A percentile compares a stretch with the other conserved stretches of the same genome.
phyloP scores from a whole-genome alignment of 495 filamentous ascomycete species.

The Penicillium paradoxum region DNA sequence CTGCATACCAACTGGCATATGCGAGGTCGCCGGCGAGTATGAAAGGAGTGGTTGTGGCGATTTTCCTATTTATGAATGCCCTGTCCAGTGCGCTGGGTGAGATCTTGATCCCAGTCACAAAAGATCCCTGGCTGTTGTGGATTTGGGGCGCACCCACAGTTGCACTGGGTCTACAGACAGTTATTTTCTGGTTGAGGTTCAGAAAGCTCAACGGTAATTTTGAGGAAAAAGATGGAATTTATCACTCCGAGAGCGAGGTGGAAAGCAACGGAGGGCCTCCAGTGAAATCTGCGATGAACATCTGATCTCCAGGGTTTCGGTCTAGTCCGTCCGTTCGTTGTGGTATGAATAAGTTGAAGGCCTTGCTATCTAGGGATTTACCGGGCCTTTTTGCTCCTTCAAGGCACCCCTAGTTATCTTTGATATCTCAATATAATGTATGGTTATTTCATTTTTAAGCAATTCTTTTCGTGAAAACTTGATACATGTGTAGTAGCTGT shows the following conservation, averaged over 20 bases:
- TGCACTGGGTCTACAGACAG: constrained; percentile 42
- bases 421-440: not conserved
- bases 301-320: not conserved
- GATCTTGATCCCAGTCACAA: constrained; percentile 54
- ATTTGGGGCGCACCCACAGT: constrained; percentile 50
- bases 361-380: too few species aligned
- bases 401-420: not conserved
- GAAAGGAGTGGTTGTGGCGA: constrained; percentile 61
- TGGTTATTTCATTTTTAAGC: too few species aligned
- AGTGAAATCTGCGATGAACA: not conserved
- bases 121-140: constrained; percentile 56
- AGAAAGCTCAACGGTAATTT: constrained; percentile 32
- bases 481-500: too few species aligned
- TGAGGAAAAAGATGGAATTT: not conserved
- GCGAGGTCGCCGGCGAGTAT: constrained; percentile 64
- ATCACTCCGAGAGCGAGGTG: not conserved
- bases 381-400: too few species aligned
- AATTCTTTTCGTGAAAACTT: too few species aligned
- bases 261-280: not conserved
- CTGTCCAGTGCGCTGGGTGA: constrained; percentile 46
- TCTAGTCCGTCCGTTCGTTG: too few species aligned
- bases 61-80: constrained; percentile 57
- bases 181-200: constrained; percentile 47
- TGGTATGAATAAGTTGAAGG: too few species aligned
- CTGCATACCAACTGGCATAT: constrained; percentile 68